phyloP scores from a whole-genome alignment of 305 asterid species.

The Rubia balearica region DNA sequence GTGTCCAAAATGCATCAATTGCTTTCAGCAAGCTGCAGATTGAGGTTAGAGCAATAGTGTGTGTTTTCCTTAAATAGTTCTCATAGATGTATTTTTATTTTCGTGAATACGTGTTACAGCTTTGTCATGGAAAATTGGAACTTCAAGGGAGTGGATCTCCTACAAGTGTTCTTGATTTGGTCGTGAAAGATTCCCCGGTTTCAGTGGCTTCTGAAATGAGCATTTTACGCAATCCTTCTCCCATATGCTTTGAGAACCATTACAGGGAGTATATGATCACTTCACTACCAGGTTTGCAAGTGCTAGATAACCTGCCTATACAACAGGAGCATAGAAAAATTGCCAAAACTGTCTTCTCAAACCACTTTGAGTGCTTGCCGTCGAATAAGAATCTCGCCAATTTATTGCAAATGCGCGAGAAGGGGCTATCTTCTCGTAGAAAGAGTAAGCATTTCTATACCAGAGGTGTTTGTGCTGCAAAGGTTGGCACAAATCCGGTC shows the following conservation, averaged over 20 bases:
- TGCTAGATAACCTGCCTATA: slow-evolving; percentile 24
- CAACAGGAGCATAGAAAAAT: slow-evolving; percentile 28
- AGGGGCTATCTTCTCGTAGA: slow-evolving; percentile 31
- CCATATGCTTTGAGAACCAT: slow-evolving; percentile 25
- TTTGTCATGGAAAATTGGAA: slow-evolving; percentile 22
- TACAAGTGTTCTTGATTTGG: slow-evolving; percentile 31
- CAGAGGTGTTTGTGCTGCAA: slow-evolving; percentile 67
- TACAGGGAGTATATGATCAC: slow-evolving; percentile 30
- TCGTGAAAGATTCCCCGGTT: slow-evolving; percentile 15
- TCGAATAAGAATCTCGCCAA: slow-evolving; percentile 50
- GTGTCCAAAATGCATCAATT: slow-evolving; percentile 1
- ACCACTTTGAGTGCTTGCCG: slow-evolving; percentile 62
- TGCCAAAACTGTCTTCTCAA: slow-evolving; percentile 42
- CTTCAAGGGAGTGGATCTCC: slow-evolving; percentile 32
- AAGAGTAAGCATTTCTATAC: slow-evolving; percentile 47
- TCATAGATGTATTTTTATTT: not conserved
- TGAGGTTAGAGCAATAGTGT: slow-evolving; percentile 19
- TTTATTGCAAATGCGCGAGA: slow-evolving; percentile 53
- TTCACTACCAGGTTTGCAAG: slow-evolving; percentile 23
- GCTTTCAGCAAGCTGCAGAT: slow-evolving; percentile 15
- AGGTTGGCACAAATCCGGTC: slow-evolving; percentile 41
- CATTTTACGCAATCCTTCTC: slow-evolving; percentile 22
- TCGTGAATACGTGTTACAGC: slow-evolving; percentile 17
- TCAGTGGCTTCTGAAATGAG: slow-evolving; percentile 15
- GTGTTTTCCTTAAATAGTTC: not conserved